These are phyloP conservation scores for Kurtzmaniella quercitrusa DNA, from an alignment of 1,139 yeast species.

Conservation along the genomic window DNA sequence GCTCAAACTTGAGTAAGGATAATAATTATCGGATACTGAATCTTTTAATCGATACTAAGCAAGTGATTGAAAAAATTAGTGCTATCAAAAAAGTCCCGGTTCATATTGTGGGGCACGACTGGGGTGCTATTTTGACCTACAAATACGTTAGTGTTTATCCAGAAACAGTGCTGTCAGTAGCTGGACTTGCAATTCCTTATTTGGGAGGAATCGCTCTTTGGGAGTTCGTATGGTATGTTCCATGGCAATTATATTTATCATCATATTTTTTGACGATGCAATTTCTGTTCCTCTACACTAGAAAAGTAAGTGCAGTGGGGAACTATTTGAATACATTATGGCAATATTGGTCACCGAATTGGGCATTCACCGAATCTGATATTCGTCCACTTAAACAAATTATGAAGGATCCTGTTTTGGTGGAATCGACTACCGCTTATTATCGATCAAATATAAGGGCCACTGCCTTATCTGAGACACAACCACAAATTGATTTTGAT, in stretches of 20 bases:
- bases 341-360: constrained; percentile 42
- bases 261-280: constrained; percentile 44
- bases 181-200: constrained; percentile 40
- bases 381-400: constrained; percentile 28
- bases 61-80: constrained; percentile 27
- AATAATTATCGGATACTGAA: constrained; percentile 25
- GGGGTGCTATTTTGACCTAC: constrained; percentile 42
- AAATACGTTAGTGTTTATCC: constrained; percentile 36
- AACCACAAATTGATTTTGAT: constrained; percentile 31
- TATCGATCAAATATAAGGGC: constrained; percentile 32
- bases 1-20: constrained; percentile 27
- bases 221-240: constrained; percentile 28
- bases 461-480: constrained; percentile 17
- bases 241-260: constrained; percentile 34
- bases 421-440: constrained; percentile 42
- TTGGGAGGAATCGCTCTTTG: constrained; percentile 23
- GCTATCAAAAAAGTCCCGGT: constrained; percentile 24
- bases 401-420: constrained; percentile 22
- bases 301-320: constrained; percentile 13
- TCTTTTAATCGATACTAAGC: constrained; percentile 33
- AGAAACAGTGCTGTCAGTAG: constrained; percentile 31
- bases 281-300: constrained; percentile 20
- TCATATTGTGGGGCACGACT: constrained; percentile 43
- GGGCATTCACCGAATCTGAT: constrained; percentile 26
- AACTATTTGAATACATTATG: constrained; percentile 33